phyloP scores from a whole-genome alignment of 2,329 filamentous ascomycete species.

The Botrytis paeoniae region DNA sequence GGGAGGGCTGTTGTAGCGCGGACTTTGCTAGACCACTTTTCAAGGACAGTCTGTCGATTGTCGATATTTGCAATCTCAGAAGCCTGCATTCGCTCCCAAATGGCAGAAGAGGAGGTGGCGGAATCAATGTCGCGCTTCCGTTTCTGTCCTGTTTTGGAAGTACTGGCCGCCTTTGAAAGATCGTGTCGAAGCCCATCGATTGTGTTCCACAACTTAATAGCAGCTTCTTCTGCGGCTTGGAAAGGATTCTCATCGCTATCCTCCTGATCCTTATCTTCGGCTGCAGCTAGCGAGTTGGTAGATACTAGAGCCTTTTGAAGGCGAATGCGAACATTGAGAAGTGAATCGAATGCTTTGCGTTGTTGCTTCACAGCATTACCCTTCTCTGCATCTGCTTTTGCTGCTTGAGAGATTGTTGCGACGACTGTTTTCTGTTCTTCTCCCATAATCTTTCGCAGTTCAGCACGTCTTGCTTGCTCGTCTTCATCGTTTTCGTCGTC shows the following conservation, averaged over 20 bases:
- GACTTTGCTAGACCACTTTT: slow-evolving; percentile 88
- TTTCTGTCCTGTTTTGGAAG: slow-evolving; percentile 53
- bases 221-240: slow-evolving; percentile 79
- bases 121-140: slow-evolving; percentile 54
- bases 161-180: slow-evolving; percentile 49
- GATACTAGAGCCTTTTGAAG: slow-evolving; percentile 87
- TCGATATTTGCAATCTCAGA: slow-evolving; percentile 59
- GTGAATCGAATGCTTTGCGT: slow-evolving; percentile 78
- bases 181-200: slow-evolving; percentile 67
- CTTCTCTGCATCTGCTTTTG: slow-evolving; percentile 76
- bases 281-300: slow-evolving; percentile 66
- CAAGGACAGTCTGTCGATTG: slow-evolving; percentile 68
- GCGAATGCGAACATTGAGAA: slow-evolving; percentile 87
- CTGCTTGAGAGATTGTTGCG: slow-evolving; percentile 58
- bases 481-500: slow-evolving; percentile 35
- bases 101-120: slow-evolving; percentile 57
- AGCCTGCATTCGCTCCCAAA: slow-evolving; percentile 70
- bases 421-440: slow-evolving; percentile 65
- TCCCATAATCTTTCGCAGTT: slow-evolving; percentile 65
- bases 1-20: slow-evolving; percentile 57
- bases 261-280: slow-evolving; percentile 44
- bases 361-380: slow-evolving; percentile 84
- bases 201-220: slow-evolving; percentile 79
- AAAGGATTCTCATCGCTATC: slow-evolving; percentile 49
- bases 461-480: slow-evolving; percentile 46